Conservation (phyloP, 352 stramenopile species). For the Globisporangium paddicum region DNA sequence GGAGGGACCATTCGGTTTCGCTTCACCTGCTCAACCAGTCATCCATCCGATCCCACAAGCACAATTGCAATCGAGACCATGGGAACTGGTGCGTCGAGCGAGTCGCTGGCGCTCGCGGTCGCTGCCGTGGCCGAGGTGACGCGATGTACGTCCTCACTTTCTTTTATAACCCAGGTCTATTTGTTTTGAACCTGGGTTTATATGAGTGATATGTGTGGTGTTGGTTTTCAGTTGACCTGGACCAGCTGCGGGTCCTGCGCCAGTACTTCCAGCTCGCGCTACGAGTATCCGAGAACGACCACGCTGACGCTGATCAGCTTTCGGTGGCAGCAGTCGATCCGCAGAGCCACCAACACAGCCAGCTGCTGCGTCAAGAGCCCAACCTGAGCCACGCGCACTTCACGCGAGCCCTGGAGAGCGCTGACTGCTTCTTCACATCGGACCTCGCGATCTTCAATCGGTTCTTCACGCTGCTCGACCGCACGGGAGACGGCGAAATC, state of each 20-base stretch:
- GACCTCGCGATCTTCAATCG: slow-evolving; percentile 50
- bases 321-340: background rate
- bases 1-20: too few relatives aligned
- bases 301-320: too few relatives aligned
- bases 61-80: slow-evolving; percentile 4
- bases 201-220: too few relatives aligned
- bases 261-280: background rate
- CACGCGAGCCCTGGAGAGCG: slow-evolving; percentile 29
- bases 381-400: slow-evolving; percentile 37
- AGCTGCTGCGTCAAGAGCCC: slow-evolving; percentile 15
- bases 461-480: slow-evolving; percentile 59
- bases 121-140: slow-evolving; percentile 51
- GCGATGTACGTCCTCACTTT: slow-evolving; percentile 27
- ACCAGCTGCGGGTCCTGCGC: background rate
- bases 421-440: slow-evolving; percentile 29
- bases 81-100: slow-evolving; percentile 25
- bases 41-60: too few relatives aligned
- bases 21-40: too few relatives aligned
- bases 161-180: background rate
- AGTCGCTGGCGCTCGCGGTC: slow-evolving; percentile 29
- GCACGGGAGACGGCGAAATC: slow-evolving; percentile 48
- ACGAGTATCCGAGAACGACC: background rate
- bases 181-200: background rate
- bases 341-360: background rate
- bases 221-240: slow-evolving; percentile 21